Percentiles rank a stretch among this genome's conserved stretches.
Conservation (phyloP, 345 rosid species). For the Brassica nigra region DNA sequence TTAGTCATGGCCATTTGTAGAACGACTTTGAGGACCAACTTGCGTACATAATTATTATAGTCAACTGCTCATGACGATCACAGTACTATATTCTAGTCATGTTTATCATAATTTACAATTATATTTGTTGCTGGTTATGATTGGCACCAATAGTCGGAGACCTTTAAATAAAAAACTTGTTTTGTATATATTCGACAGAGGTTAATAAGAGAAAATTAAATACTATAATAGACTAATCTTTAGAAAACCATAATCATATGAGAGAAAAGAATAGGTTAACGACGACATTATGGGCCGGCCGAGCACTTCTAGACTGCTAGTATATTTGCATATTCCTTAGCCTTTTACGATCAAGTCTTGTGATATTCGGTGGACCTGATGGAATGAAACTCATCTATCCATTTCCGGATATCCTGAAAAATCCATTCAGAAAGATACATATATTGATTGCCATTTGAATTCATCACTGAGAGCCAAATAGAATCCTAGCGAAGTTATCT, state of each 20-base stretch:
- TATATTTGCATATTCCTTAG: not conserved
- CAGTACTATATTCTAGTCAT: constrained; percentile 17
- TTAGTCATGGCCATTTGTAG: constrained; percentile 4
- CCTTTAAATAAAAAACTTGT: not conserved
- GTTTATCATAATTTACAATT: constrained; percentile 15
- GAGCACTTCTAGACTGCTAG: not conserved
- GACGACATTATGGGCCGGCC: not conserved
- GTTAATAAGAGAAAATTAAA: not conserved
- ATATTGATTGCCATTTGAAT: not conserved
- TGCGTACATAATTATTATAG: constrained; percentile 3
- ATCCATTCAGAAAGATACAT: not conserved
- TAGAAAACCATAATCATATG: not conserved
- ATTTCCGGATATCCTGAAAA: not conserved
- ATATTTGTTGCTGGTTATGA: not conserved
- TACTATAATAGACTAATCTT: not conserved
- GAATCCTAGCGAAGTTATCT: not conserved
- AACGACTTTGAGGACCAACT: constrained; percentile 29
- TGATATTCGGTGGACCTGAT: not conserved
- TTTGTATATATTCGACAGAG: not conserved
- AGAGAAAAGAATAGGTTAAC: not conserved
- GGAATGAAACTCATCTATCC: not conserved
- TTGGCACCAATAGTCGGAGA: constrained; percentile 19
- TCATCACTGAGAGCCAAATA: not conserved
- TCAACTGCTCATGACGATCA: constrained; percentile 4
- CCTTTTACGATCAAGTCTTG: not conserved